phyloP scores from a whole-genome alignment of 2,329 filamentous ascomycete genomes.

The Alternaria triticina region DNA sequence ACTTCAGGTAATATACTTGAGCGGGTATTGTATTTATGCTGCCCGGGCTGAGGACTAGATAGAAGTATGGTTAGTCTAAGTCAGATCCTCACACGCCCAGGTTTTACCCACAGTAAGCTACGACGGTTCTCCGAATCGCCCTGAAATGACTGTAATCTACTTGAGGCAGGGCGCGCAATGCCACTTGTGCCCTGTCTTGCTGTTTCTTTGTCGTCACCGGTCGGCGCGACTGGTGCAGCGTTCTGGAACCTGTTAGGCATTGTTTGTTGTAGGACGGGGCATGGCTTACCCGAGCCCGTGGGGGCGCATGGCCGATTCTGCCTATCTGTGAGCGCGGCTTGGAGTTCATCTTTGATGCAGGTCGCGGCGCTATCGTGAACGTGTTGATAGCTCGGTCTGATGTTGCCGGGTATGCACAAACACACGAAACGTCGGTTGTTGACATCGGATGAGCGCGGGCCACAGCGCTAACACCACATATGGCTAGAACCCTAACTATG shows the following conservation, averaged over 20 bases:
- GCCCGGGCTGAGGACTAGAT: slow-evolving; percentile 37
- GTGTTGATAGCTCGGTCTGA: neutral
- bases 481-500: slow-evolving; percentile 1
- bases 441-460: slow-evolving; percentile 7
- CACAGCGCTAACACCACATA: slow-evolving; percentile 3
- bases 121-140: slow-evolving; percentile 25
- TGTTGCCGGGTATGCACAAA: slow-evolving; percentile 3
- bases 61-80: neutral
- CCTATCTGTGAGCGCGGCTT: slow-evolving; percentile 23
- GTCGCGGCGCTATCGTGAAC: slow-evolving; percentile 26
- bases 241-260: slow-evolving; percentile 12
- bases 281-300: slow-evolving; percentile 9
- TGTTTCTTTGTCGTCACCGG: neutral
- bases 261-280: neutral
- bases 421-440: slow-evolving; percentile 12
- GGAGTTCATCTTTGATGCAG: slow-evolving; percentile 24
- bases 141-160: slow-evolving; percentile 9
- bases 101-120: slow-evolving; percentile 31
- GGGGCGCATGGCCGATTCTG: slow-evolving; percentile 17
- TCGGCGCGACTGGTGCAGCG: neutral
- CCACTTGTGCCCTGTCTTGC: neutral
- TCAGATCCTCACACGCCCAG: neutral
- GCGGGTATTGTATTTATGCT: slow-evolving; percentile 25
- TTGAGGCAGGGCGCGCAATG: slow-evolving; percentile 5
- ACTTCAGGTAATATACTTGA: slow-evolving; percentile 9